Conservation (phyloP, 2,329 filamentous ascomycete genomes). For the Pseudogymnoascus sp. region DNA sequence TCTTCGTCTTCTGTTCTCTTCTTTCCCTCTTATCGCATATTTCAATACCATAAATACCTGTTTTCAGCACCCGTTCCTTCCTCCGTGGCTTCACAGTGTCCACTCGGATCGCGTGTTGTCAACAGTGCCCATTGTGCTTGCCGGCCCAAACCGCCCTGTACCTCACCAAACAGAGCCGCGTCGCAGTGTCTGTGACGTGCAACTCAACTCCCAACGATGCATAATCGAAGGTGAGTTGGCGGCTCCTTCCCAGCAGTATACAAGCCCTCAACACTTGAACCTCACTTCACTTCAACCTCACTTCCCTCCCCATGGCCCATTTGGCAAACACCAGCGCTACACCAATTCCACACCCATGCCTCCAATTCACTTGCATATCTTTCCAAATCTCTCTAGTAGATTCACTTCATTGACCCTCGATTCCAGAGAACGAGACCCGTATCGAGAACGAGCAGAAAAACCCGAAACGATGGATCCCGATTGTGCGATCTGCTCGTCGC, state of each 20-base stretch:
- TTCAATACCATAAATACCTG: not conserved
- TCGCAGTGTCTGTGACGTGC: slow-evolving; percentile 7
- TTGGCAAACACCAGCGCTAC: not conserved
- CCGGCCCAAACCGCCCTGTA: not conserved
- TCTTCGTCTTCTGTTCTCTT: not conserved
- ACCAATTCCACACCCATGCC: not conserved
- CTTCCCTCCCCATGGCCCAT: not conserved
- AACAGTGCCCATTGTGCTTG: not conserved
- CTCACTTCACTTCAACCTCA: not conserved
- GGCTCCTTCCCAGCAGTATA: not conserved
- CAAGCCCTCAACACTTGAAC: not conserved
- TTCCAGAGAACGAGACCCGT: not conserved
- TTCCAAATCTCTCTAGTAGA: not conserved
- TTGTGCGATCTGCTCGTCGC: slow-evolving; percentile 57
- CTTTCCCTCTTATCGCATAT: not conserved
- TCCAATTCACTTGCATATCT: not conserved
- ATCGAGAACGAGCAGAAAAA: slow-evolving; percentile 29
- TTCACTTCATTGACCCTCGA: not conserved
- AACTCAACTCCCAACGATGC: slow-evolving; percentile 5
- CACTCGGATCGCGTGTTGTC: not conserved
- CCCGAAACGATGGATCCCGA: slow-evolving; percentile 58
- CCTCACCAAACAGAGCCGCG: slow-evolving; percentile 2
- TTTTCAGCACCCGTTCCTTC: not conserved
- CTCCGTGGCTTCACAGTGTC: not conserved
- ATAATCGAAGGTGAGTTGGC: slow-evolving; percentile 7